Percentiles rank a stretch among this genome's conserved stretches.
Conservation (phyloP, 2,329 filamentous ascomycete genomes). For the Lecanosticta acicola region DNA sequence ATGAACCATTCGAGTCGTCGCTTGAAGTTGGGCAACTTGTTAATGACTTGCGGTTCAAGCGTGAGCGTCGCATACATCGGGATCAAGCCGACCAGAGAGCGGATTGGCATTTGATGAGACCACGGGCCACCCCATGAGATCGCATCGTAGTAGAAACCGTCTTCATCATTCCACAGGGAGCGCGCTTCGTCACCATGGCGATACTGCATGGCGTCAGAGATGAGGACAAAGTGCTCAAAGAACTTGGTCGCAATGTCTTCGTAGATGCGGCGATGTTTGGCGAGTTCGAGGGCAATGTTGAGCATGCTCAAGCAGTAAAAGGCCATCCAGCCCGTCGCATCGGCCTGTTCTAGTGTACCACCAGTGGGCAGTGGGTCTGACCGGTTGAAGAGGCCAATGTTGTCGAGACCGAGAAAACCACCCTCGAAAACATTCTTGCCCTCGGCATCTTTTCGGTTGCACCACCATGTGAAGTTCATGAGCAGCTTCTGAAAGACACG, state of each 20-base stretch:
- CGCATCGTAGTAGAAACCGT: conserved; percentile 97
- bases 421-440: conserved; percentile 98
- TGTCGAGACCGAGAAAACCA: conserved; percentile 90
- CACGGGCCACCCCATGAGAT: conserved; percentile 94
- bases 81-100: conserved; percentile 88
- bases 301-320: conserved; percentile 97
- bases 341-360: conserved; percentile 88
- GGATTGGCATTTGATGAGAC: conserved; percentile 85
- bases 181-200: conserved; percentile 63
- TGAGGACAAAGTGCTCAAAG: conserved; percentile 97
- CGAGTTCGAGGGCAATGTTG: conserved; percentile 90
- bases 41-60: conserved; percentile 86
- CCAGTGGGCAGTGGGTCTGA: conserved; percentile 92
- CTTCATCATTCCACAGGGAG: conserved; percentile 92
- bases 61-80: conserved; percentile 89
- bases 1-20: conserved; percentile 92
- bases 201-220: conserved; percentile 90
- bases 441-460: conserved; percentile 89
- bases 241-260: conserved; percentile 97
- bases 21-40: conserved; percentile 88
- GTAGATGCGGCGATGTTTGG: conserved; percentile 90
- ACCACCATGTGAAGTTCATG: conserved; percentile 99
- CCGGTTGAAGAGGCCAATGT: conserved; percentile 95
- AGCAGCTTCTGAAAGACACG: conserved; percentile 93
- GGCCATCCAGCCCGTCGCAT: conserved; percentile 98